Evolutionary conservation across 2,329 filamentous ascomycete species (phyloP).

Genomic region (Polytolypa hystricis): DNA sequence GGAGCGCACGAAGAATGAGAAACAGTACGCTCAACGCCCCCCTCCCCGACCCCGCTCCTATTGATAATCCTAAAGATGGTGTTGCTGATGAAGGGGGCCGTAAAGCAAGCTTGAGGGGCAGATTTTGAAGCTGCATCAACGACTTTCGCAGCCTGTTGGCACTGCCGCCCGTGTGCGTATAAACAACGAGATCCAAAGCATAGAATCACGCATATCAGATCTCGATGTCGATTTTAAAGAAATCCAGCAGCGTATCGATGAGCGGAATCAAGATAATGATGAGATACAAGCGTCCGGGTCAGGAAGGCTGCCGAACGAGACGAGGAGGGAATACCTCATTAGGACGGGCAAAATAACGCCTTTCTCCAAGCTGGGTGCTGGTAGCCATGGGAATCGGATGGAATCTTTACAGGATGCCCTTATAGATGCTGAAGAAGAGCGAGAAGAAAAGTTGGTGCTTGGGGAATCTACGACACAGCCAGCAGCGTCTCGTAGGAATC

Average conservation of each 20-base stretch:
- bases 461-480: conserved; percentile 26
- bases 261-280: conserved; percentile 51
- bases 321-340: conserved; percentile 77
- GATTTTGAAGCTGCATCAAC: conserved; percentile 48
- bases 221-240: conserved; percentile 64
- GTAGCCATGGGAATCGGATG: conserved; percentile 21
- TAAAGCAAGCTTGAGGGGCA: conserved; percentile 52
- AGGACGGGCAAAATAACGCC: conserved; percentile 96
- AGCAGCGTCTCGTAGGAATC: conserved; percentile 57
- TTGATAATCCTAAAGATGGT: conserved; percentile 1
- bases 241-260: conserved; percentile 69
- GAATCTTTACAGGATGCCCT: conserved; percentile 67
- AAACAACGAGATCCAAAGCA: conserved; percentile 49
- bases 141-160: conserved; percentile 44
- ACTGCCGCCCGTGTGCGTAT: conserved; percentile 38
- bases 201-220: conserved; percentile 53
- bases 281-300: conserved; percentile 33
- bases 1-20: conserved; percentile 44
- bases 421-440: conserved; percentile 68
- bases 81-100: not conserved
- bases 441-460: conserved; percentile 39
- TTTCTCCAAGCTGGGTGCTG: conserved; percentile 66
- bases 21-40: conserved; percentile 23
- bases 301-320: conserved; percentile 63
- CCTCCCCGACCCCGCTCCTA: not conserved